Base-by-base conservation (phyloP, 164 flowering plant genomes). In the Nymphaea colorata region DNA sequence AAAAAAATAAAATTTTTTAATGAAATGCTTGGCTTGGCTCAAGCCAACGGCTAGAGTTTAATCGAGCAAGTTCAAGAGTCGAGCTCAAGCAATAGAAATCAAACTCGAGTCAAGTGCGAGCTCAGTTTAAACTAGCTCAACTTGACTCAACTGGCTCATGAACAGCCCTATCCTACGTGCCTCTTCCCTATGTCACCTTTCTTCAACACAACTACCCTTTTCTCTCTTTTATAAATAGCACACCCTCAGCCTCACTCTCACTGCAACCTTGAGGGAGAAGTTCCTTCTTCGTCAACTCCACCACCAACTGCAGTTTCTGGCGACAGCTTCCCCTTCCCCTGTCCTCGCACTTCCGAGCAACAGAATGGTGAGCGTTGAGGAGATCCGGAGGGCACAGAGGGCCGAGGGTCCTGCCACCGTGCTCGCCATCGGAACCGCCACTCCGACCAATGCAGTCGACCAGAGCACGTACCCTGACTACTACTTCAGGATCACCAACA, bases 351-450 rank as follows among this genome's bases (percentile, higher is more conserved):
- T 5, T 45, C 53, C 11, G 53, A 45, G 64, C 25, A 2, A 5
- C 25, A 61, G 41, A 10, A 61, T 61, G 64, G 64, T 61, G 64
- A 61, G 42, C 41, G 64, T 69, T 0, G 68, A 72, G 14, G 73
- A 67, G 36, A 76, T 76, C 47, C 65, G 78, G 0, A 53, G 53
- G 55, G 70, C 73, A 0, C 78, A 72, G 61, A 44, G 78, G 15
- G 76, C 78, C 3, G 43, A 72, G 36, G 78, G 78, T 2, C 73
- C 78, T 0, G 78, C 78, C 2, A 66, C 72, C 7, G 67, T 76
- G 15, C 67, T 72, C 2, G 73, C 78, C 71, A 76, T 76, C 16
- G 78, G 78, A 43, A 76, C 78, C 0, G 78, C 78, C 2, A 76
- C 73, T 5, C 78, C 78, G 3, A 15, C 78, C 43, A 72, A 76